A percentile compares a stretch with the other conserved stretches of the same genome.
These are phyloP conservation scores for Gossypium schwendimanii DNA, from an alignment of 441 rosid species.

Conservation along the genomic window DNA sequence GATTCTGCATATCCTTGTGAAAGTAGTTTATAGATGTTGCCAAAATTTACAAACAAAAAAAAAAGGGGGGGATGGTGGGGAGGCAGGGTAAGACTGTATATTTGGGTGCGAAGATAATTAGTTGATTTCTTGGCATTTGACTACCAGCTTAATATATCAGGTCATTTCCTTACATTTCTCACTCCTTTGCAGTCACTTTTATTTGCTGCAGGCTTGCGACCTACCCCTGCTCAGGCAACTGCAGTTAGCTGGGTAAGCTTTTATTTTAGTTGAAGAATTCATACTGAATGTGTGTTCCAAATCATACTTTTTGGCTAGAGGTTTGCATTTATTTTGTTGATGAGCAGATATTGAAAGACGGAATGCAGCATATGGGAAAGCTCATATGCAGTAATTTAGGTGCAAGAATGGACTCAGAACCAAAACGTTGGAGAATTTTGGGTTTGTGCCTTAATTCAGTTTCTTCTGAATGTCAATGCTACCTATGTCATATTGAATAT, in stretches of 20 bases:
- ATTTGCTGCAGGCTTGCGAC: constrained; percentile 96
- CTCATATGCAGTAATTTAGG: constrained; percentile 90
- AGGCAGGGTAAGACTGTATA: background rate
- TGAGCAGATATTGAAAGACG: constrained; percentile 77
- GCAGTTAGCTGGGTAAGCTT: constrained; percentile 91
- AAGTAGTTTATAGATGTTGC: background rate
- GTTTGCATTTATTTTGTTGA: constrained; percentile 10
- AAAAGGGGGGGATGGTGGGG: background rate
- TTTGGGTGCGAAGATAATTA: background rate
- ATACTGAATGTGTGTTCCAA: background rate
- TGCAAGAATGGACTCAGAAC: constrained; percentile 97
- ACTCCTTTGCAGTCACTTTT: constrained; percentile 75
- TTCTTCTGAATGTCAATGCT: background rate
- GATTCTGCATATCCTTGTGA: background rate
- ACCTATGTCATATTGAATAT: background rate
- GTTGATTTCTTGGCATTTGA: background rate
- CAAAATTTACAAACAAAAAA: background rate
- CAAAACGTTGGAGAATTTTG: constrained; percentile 84
- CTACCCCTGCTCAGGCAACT: constrained; percentile 93
- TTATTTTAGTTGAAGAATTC: background rate
- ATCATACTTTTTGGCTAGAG: background rate
- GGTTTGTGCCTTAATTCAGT: constrained; percentile 36
- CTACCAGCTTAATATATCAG: background rate
- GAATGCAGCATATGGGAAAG: constrained; percentile 94
- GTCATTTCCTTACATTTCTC: constrained; percentile 29